A percentile compares a stretch with the other conserved stretches of the same genome.
phyloP scores from a whole-genome alignment of 176 grass and related monocot genomes.

The Areca catechu region DNA sequence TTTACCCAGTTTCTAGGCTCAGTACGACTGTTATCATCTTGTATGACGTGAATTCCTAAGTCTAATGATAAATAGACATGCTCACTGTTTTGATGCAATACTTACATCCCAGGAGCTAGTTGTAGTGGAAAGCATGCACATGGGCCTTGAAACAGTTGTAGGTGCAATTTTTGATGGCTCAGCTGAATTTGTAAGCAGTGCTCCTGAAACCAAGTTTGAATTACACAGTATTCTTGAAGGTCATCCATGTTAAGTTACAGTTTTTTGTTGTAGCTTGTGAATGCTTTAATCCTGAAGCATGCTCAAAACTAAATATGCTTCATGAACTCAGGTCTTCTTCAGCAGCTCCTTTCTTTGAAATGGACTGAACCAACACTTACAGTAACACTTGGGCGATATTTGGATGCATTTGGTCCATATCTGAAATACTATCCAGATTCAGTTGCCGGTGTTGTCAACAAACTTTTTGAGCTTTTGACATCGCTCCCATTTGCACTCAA shows the following conservation, averaged over 20 bases:
- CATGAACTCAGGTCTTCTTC: conserved; percentile 68
- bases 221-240: conserved; percentile 72
- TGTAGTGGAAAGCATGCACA: conserved; percentile 62
- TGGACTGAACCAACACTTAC: conserved; percentile 68
- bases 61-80: conserved; percentile 2
- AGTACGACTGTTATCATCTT: too few species aligned
- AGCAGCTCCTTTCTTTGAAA: conserved; percentile 77
- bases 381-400: conserved; percentile 76
- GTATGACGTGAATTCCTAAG: too few species aligned
- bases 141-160: conserved; percentile 74
- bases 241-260: conserved; percentile 6
- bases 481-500: conserved; percentile 50
- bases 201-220: conserved; percentile 56
- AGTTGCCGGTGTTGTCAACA: conserved; percentile 77
- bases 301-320: conserved; percentile 19
- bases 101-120: conserved; percentile 55
- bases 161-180: conserved; percentile 74
- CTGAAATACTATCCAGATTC: conserved; percentile 82
- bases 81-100: conserved; percentile 7
- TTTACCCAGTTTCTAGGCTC: background rate
- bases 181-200: conserved; percentile 38
- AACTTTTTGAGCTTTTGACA: conserved; percentile 90
- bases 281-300: conserved; percentile 1
- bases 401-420: conserved; percentile 80
- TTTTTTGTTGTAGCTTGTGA: conserved; percentile 16